Conservation (phyloP, 345 rosid genomes). For the Salix koriyanagi region DNA sequence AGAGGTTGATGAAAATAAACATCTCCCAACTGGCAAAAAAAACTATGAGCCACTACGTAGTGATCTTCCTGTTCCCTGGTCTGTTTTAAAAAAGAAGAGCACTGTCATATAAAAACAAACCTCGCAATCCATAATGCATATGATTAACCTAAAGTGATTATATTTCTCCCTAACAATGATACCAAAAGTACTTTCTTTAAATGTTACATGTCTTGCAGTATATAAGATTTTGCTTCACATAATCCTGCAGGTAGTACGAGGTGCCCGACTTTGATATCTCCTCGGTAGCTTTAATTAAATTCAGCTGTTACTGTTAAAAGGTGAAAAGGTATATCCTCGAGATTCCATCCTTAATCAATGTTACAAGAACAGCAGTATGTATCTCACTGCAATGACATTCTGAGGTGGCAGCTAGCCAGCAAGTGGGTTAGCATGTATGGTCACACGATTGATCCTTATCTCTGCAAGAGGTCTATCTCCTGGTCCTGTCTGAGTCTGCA, state of each 20-base stretch:
- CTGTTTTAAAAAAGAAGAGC: background rate
- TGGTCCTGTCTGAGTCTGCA: conserved; percentile 82
- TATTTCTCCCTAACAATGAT: background rate
- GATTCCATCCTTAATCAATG: background rate
- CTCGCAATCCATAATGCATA: background rate
- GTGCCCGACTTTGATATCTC: background rate
- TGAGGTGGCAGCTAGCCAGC: conserved; percentile 48
- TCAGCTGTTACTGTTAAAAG: background rate
- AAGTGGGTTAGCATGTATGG: conserved; percentile 94
- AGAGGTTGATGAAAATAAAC: too few species aligned
- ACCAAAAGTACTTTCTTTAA: background rate
- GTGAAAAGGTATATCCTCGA: background rate
- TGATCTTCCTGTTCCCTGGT: background rate
- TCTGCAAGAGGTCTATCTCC: conserved; percentile 97
- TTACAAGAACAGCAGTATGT: background rate
- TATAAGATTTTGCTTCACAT: background rate
- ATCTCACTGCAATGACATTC: background rate
- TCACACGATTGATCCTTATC: conserved; percentile 88
- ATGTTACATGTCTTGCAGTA: background rate
- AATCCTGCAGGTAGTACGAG: background rate
- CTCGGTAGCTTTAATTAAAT: background rate
- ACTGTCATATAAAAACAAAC: background rate
- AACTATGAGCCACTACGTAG: too few species aligned
- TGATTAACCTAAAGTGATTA: background rate
- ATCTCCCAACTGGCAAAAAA: too few species aligned